phyloP scores from a whole-genome alignment of 148 eudicot genomes.

The Persicaria tinctoria region DNA sequence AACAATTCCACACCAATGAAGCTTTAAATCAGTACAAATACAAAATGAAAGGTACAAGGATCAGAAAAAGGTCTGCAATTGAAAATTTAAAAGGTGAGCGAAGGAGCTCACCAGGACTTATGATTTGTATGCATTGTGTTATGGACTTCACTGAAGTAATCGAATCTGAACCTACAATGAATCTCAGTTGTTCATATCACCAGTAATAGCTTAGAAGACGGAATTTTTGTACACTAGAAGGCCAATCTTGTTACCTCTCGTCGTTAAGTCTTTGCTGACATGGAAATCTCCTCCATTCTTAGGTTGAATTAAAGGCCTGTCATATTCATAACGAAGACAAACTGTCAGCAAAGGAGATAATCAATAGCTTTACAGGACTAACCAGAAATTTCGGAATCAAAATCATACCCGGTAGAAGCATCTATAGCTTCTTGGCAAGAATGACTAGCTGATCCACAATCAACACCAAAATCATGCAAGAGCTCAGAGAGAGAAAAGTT shows the following conservation, averaged over 20 bases:
- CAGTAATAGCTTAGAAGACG: neutral
- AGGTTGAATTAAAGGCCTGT: slow-evolving; percentile 40
- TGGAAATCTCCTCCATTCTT: slow-evolving; percentile 20
- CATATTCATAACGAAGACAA: neutral
- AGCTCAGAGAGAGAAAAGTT: slow-evolving; percentile 56
- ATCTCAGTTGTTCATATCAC: neutral
- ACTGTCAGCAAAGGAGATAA: neutral
- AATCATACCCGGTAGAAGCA: slow-evolving; percentile 46
- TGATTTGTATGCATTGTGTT: slow-evolving; percentile 49
- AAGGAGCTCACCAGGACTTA: slow-evolving; percentile 62
- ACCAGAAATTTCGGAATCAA: neutral
- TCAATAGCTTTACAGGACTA: neutral
- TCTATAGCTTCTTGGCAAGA: slow-evolving; percentile 30
- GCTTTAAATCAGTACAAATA: neutral
- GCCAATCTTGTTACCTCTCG: slow-evolving; percentile 22
- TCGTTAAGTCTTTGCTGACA: slow-evolving; percentile 23
- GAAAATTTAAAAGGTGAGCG: neutral
- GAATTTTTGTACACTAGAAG: neutral
- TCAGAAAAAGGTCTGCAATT: neutral
- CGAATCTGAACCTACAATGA: slow-evolving; percentile 46
- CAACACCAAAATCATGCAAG: slow-evolving; percentile 58
- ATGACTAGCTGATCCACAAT: slow-evolving; percentile 18
- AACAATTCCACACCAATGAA: neutral
- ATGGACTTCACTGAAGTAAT: slow-evolving; percentile 58
- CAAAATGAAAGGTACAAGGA: neutral